Base-by-base conservation (phyloP, 2,329 filamentous ascomycete genomes). In the Emmonsiellopsis sp. region DNA sequence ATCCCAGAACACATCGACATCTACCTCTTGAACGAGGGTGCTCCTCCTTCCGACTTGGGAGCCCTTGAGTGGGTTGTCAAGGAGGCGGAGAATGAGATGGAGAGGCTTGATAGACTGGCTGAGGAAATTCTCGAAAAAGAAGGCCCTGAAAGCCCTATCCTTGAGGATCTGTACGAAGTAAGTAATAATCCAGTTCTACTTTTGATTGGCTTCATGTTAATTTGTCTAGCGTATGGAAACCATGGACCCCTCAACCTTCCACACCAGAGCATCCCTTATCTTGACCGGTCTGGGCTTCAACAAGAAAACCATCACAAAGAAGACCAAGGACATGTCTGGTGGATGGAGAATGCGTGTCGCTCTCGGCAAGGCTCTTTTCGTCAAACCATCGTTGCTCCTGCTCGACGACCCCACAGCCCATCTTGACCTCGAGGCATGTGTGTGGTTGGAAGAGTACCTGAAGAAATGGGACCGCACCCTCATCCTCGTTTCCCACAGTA, bases 271-370 rank as follows among this genome's bases (percentile, higher is more conserved):
- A 57, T 95, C 92, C 53, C 85, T 96, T 61, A 98, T 98, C 70
- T 75, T 98, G 63, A 98, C 93, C 53, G 93, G 93, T 90, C 87
- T 98, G 55, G 93, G 93, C 61, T 98, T 98, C 84, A 95, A 98
- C 85, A 97, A 97, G 80, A 76, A 75, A 63, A 98, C 94, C 53
- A 97, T 98, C 69, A 79, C 94, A 74, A 98, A 98, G 83, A 96
- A 94, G 84, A 98, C 94, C 65, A 98, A 97, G 83, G 94, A 98
- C 73, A 98, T 98, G 94, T 98, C 93, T 61, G 93, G 93, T 88
- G 93, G 93, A 65, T 98, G 93, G 93, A 85, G 92, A 80, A 98
- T 98, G 93, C 89, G 94, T 82, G 93, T 98, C 55, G 93, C 93
- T 54, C 85, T 98, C 57, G 93, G 82, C 70, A 96, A 97, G 80